Conservation (phyloP, 768 basidiomycete genomes). For the Collybiopsis luxurians region DNA sequence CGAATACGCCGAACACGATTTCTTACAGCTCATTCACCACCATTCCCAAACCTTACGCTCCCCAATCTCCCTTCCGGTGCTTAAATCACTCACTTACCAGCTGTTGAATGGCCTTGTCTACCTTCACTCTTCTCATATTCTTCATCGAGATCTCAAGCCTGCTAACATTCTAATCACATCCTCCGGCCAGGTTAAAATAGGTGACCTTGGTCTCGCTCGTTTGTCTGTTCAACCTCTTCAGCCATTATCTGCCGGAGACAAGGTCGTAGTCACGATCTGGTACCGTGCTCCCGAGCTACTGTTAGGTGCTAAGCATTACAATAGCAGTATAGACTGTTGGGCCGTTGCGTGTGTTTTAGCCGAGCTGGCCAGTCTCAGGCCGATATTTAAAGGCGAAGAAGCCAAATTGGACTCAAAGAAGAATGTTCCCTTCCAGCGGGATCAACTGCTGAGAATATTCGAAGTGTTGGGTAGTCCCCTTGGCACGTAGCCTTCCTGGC, state of each 20-base stretch:
- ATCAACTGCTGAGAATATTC: slow-evolving; percentile 94
- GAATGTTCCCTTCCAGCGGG: slow-evolving; percentile 94
- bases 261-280: slow-evolving; percentile 99
- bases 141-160: slow-evolving; percentile 97
- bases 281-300: slow-evolving; percentile 96
- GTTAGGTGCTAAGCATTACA: slow-evolving; percentile 96
- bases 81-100: slow-evolving; percentile 94
- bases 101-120: slow-evolving; percentile 93
- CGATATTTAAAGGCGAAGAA: slow-evolving; percentile 99
- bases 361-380: slow-evolving; percentile 87
- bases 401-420: slow-evolving; percentile 97
- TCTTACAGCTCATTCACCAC: slow-evolving; percentile 98
- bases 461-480: slow-evolving; percentile 90
- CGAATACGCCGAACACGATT: slow-evolving; percentile 98
- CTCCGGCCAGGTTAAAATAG: slow-evolving; percentile 90
- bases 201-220: slow-evolving; percentile 94
- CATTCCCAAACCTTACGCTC: slow-evolving; percentile 87
- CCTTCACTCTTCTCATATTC: slow-evolving; percentile 90
- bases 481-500: slow-evolving; percentile 51
- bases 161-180: slow-evolving; percentile 97
- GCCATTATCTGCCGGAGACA: slow-evolving; percentile 89
- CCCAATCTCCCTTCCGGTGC: slow-evolving; percentile 69
- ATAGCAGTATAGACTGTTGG: slow-evolving; percentile 96
- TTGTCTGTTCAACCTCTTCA: slow-evolving; percentile 90
- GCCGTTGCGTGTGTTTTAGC: slow-evolving; percentile 98